phyloP scores from a whole-genome alignment of 2,329 filamentous ascomycete species.

The Neopestalotiopsis sp. region DNA sequence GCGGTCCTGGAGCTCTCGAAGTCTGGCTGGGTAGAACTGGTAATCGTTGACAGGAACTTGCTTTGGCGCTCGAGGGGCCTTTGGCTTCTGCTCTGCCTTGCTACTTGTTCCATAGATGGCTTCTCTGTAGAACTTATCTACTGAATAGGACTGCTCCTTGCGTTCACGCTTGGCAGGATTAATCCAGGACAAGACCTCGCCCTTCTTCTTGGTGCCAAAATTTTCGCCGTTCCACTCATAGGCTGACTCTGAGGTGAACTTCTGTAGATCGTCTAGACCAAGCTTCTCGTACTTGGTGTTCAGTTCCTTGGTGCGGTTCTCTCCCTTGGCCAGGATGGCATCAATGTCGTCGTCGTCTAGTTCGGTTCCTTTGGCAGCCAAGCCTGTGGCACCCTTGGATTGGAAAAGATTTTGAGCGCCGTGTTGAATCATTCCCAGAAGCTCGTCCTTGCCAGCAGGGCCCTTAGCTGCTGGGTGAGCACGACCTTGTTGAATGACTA shows the following conservation, averaged over 20 bases:
- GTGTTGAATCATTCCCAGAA: constrained; percentile 98
- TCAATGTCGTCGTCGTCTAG: constrained; percentile 92
- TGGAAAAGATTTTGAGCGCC: constrained; percentile 95
- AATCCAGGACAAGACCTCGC: constrained; percentile 94
- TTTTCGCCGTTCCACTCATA: constrained; percentile 99
- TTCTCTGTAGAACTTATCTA: constrained; percentile 98
- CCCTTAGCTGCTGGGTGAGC: constrained; percentile 89
- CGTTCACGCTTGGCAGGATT: constrained; percentile 98
- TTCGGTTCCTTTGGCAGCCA: constrained; percentile 64
- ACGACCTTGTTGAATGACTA: constrained; percentile 97
- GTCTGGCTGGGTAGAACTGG: constrained; percentile 88
- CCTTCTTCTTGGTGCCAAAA: constrained; percentile 90
- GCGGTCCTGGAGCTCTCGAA: constrained; percentile 90
- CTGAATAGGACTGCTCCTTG: constrained; percentile 97
- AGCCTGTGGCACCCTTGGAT: constrained; percentile 68
- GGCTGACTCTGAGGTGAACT: constrained; percentile 95
- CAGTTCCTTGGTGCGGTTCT: constrained; percentile 85
- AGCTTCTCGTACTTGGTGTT: constrained; percentile 96
- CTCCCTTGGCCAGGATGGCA: constrained; percentile 81
- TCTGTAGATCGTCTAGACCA: constrained; percentile 94
- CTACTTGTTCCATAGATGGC: constrained; percentile 79
- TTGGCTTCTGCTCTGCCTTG: constrained; percentile 84
- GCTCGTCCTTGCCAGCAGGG: constrained; percentile 92
- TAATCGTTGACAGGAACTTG: constrained; percentile 93
- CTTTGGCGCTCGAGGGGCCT: constrained; percentile 93